These are phyloP conservation scores for Xanthoceras sorbifolium DNA, from an alignment of 345 rosid species.

Conservation along the genomic window DNA sequence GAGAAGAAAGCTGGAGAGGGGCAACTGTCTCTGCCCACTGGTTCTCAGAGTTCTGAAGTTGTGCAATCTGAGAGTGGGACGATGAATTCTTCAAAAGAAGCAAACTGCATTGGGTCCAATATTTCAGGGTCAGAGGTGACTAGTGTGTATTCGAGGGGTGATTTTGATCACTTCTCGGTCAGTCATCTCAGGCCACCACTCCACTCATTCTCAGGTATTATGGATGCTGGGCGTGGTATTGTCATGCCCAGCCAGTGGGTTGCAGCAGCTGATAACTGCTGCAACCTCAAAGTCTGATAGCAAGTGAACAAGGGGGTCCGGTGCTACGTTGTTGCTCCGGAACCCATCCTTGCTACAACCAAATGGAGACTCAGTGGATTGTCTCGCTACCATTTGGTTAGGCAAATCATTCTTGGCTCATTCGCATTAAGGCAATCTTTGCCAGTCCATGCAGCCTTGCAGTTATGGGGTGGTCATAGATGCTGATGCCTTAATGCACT, in stretches of 20 bases:
- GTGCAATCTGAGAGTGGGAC: slow-evolving; percentile 73
- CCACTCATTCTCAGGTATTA: slow-evolving; percentile 47
- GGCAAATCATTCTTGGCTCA: slow-evolving; percentile 99
- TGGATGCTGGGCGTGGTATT: slow-evolving; percentile 45
- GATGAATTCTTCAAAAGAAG: slow-evolving; percentile 59
- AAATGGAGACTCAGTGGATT: slow-evolving; percentile 32
- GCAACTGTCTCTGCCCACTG: slow-evolving; percentile 43
- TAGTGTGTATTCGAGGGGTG: slow-evolving; percentile 56
- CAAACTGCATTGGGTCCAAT: slow-evolving; percentile 42
- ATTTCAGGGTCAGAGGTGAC: slow-evolving; percentile 76
- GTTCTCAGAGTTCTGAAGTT: slow-evolving; percentile 79
- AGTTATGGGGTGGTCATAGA: slow-evolving; percentile 21
- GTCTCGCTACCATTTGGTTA: slow-evolving; percentile 46
- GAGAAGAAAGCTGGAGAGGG: slow-evolving; percentile 32
- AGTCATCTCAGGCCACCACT: slow-evolving; percentile 40
- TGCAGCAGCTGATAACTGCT: slow-evolving; percentile 57
- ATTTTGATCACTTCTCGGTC: slow-evolving; percentile 31
- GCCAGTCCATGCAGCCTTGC: slow-evolving; percentile 17
- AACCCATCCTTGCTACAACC: slow-evolving; percentile 38
- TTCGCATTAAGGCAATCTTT: slow-evolving; percentile 30
- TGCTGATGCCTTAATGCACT: slow-evolving; percentile 28
- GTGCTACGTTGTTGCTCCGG: slow-evolving; percentile 26
- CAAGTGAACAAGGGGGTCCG: slow-evolving; percentile 28
- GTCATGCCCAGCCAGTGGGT: slow-evolving; percentile 78
- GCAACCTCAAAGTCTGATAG: slow-evolving; percentile 61